Percentiles rank a stretch among this genome's conserved stretches.
Conservation (phyloP, 306 rosid genomes). For the Aeschynomene evenia region DNA sequence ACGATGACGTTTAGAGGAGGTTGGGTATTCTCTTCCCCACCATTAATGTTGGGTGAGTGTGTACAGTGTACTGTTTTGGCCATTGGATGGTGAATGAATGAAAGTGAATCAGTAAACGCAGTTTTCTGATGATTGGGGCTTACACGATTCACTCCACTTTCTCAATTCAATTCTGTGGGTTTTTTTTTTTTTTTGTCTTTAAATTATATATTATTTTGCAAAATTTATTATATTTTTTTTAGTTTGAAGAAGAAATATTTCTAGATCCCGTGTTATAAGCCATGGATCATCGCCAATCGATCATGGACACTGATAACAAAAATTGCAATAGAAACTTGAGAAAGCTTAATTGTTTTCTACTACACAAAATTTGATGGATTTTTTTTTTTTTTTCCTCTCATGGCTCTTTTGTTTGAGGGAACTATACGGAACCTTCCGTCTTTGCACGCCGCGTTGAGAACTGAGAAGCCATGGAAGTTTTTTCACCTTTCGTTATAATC, state of each 20-base stretch:
- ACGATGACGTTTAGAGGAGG: conserved; percentile 20
- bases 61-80: background rate
- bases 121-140: background rate
- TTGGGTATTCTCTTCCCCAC: background rate
- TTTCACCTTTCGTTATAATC: background rate
- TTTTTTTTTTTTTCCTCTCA: background rate
- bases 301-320: background rate
- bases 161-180: conserved; percentile 12
- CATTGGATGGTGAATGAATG: conserved; percentile 11
- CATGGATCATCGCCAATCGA: background rate
- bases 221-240: background rate
- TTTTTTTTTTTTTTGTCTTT: background rate
- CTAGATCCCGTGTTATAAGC: background rate
- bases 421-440: background rate
- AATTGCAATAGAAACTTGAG: background rate
- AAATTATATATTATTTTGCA: background rate
- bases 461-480: conserved; percentile 23
- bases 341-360: background rate
- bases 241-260: background rate
- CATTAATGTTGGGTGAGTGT: background rate
- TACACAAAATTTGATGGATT: background rate
- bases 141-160: background rate
- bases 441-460: background rate
- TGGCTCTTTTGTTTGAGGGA: background rate
- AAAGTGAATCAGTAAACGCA: conserved; percentile 11